These are phyloP conservation scores for Potentilla sterilis DNA, from an alignment of 306 rosid genomes.

Conservation along the genomic window DNA sequence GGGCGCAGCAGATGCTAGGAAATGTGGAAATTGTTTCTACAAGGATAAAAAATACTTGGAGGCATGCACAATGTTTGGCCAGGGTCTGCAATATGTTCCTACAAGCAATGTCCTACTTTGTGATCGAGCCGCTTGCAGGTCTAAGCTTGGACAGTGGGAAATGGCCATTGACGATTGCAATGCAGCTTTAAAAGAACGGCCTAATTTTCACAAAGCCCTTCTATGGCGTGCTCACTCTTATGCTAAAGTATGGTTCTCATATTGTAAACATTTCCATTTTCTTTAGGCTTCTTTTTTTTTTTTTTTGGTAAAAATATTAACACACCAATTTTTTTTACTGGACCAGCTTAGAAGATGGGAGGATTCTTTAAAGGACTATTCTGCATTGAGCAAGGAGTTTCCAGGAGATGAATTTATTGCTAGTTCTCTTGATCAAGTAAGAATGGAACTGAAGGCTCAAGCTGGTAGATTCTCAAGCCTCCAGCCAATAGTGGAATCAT, in stretches of 20 bases:
- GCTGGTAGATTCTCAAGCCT: background rate
- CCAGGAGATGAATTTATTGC: conserved; percentile 1
- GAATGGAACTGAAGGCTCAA: conserved; percentile 9
- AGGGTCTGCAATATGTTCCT: background rate
- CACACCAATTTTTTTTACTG: background rate
- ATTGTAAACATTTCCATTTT: background rate
- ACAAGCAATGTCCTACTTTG: conserved; percentile 5
- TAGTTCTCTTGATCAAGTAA: conserved; percentile 3
- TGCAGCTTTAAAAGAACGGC: conserved; percentile 5
- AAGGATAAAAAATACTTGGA: background rate
- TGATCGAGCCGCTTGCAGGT: conserved; percentile 12
- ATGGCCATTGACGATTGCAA: conserved; percentile 13
- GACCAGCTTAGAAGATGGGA: background rate
- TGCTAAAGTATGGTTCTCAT: conserved; percentile 2
- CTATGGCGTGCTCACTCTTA: conserved; percentile 14
- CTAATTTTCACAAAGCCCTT: conserved; percentile 9
- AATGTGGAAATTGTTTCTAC: background rate
- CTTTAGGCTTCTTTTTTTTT: background rate
- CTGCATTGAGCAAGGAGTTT: conserved; percentile 11
- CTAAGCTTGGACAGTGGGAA: conserved; percentile 11
- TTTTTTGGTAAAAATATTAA: background rate
- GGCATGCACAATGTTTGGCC: conserved; percentile 6
- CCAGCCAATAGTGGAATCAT: background rate
- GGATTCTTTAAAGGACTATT: conserved; percentile 2
- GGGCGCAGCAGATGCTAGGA: conserved; percentile 3